A percentile compares a stretch with the other conserved stretches of the same genome.
Evolutionary conservation across 192 early-diverging fungal species (phyloP).

Genomic region (Cetraspora pellucida): DNA sequence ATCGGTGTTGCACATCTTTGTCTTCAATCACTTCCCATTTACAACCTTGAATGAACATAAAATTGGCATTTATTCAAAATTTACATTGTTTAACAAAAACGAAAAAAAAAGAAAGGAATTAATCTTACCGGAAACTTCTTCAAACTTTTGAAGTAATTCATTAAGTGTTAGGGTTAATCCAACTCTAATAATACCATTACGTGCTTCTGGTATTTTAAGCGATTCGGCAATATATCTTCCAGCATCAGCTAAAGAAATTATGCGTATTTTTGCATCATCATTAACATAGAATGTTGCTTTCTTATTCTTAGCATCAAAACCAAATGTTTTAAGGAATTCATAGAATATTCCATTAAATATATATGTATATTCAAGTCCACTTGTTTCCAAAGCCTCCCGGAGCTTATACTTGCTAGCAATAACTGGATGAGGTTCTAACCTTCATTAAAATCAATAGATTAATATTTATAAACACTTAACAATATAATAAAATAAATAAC

Average conservation of each 20-base stretch:
- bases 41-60: neutral
- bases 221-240: conserved; percentile 3
- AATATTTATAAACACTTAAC: too few species aligned
- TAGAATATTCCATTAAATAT: neutral
- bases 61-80: neutral
- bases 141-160: conserved; percentile 6
- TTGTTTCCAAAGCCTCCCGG: conserved; percentile 4
- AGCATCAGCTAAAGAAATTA: neutral
- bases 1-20: conserved; percentile 1
- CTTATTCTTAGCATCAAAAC: conserved; percentile 1
- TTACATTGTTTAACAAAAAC: neutral
- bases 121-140: neutral
- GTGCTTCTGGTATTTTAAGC: neutral
- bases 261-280: neutral
- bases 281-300: neutral
- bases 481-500: conserved; percentile 1
- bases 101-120: neutral
- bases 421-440: neutral
- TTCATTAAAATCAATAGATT: neutral
- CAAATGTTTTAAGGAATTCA: neutral
- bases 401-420: neutral
- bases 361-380: conserved; percentile 17
- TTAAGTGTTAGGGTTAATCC: neutral
- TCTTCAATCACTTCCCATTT: conserved; percentile 13
- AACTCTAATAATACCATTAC: neutral